A percentile compares a stretch with the other conserved stretches of the same genome.
Evolutionary conservation across 208 protist species (phyloP).

Genomic region (Giardia muris): DNA sequence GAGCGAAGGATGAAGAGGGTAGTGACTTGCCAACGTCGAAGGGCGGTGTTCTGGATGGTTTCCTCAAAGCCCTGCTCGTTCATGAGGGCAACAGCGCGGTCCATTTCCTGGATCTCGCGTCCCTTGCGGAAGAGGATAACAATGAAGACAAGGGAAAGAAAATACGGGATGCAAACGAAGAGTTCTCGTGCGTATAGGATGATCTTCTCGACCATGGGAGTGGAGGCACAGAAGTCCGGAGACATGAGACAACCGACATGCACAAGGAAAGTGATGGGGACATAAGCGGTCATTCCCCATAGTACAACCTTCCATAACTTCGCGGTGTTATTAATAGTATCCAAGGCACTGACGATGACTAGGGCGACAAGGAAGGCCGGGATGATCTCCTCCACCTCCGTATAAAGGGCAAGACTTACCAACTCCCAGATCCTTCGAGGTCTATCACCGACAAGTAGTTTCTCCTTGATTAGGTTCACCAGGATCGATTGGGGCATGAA

Average conservation of each 20-base stretch:
- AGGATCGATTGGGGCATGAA: not conserved
- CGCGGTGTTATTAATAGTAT: not conserved
- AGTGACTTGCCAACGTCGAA: not conserved
- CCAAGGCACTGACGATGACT: not conserved
- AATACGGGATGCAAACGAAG: not conserved
- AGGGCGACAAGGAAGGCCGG: not conserved
- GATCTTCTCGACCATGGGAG: not conserved
- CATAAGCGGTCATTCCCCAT: not conserved
- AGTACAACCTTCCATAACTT: not conserved
- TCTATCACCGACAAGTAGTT: not conserved
- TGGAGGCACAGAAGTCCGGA: not conserved
- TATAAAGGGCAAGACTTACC: not conserved
- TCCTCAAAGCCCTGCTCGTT: not conserved
- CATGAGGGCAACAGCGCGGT: not conserved
- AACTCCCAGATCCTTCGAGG: not conserved
- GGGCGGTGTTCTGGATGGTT: not conserved
- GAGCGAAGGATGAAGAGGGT: not conserved
- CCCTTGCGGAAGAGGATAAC: not conserved
- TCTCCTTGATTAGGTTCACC: not conserved
- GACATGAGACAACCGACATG: not conserved
- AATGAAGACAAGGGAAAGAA: not conserved
- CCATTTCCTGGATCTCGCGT: not conserved
- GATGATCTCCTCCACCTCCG: not conserved
- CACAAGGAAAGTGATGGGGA: not conserved
- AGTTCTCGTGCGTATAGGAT: not conserved